These are phyloP conservation scores for Fusarium oxysporum DNA, from an alignment of 2,329 filamentous ascomycete genomes.

Conservation along the genomic window DNA sequence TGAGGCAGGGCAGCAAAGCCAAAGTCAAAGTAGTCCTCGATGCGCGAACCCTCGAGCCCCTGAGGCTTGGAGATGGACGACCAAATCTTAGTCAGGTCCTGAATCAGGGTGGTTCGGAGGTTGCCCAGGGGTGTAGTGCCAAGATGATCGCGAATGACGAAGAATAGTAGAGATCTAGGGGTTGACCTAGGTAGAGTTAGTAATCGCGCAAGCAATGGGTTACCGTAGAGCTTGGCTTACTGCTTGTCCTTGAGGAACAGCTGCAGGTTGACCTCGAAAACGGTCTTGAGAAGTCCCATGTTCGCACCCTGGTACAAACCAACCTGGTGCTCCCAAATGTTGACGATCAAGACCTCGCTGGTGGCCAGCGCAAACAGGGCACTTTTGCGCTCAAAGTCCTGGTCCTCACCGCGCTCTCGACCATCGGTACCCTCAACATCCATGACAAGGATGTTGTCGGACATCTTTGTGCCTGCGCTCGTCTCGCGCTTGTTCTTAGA, in stretches of 20 bases:
- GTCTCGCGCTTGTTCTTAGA: conserved; percentile 87
- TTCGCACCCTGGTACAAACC: conserved; percentile 98
- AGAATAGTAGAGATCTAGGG: conserved; percentile 93
- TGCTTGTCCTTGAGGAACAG: conserved; percentile 95
- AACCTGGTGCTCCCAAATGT: conserved; percentile 99
- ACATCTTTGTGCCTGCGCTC: conserved; percentile 73
- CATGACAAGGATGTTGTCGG: conserved; percentile 98
- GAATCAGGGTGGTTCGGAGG: conserved; percentile 87
- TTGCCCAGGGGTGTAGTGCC: conserved; percentile 91
- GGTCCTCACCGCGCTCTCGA: conserved; percentile 94
- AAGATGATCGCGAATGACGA: conserved; percentile 97
- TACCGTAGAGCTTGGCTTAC: conserved; percentile 61
- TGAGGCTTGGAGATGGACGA: conserved; percentile 89
- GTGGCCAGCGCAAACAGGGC: conserved; percentile 96
- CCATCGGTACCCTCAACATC: conserved; percentile 98
- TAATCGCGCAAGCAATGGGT: conserved; percentile 2
- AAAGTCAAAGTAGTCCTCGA: conserved; percentile 99
- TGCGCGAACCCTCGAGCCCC: conserved; percentile 87
- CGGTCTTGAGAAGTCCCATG: conserved; percentile 98
- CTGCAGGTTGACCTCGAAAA: conserved; percentile 98
- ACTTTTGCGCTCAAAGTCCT: conserved; percentile 99
- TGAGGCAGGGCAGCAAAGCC: conserved; percentile 95
- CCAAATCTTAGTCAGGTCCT: conserved; percentile 94
- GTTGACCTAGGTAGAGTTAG: conserved; percentile 70
- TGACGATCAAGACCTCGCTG: conserved; percentile 97